phyloP scores from a whole-genome alignment of 768 basidiomycete genomes.

The Sutorius australiensis region DNA sequence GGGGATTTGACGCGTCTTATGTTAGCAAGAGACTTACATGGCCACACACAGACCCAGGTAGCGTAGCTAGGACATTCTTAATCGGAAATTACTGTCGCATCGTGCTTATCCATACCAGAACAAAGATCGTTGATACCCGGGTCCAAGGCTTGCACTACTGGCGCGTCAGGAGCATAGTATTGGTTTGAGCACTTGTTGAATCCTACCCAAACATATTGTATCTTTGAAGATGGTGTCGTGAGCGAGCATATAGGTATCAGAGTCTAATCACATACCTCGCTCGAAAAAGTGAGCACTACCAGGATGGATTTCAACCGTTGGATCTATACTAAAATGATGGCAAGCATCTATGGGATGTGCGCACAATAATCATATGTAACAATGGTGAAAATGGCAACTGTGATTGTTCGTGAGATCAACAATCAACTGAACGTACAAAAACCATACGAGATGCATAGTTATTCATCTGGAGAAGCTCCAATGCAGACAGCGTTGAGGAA shows the following conservation, averaged over 20 bases:
- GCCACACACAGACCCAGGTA: slow-evolving; percentile 1
- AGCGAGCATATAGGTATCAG: neutral
- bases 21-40: neutral
- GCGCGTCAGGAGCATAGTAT: neutral
- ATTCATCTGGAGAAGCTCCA: neutral
- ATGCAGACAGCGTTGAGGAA: neutral
- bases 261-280: neutral
- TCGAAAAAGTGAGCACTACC: slow-evolving; percentile 1
- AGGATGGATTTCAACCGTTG: neutral
- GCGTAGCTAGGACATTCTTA: neutral
- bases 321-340: neutral
- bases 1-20: too few species aligned
- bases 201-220: slow-evolving; percentile 14
- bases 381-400: neutral
- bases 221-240: neutral
- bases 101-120: neutral
- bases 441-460: neutral
- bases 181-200: neutral
- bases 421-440: neutral
- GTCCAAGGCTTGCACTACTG: neutral
- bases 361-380: slow-evolving; percentile 11
- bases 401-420: neutral
- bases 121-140: slow-evolving; percentile 5
- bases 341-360: neutral
- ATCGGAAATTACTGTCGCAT: neutral